Percentiles rank a stretch among this genome's conserved stretches.
These are phyloP conservation scores for Colletotrichum cordylinicola DNA, from an alignment of 2,329 filamentous ascomycete species.

Conservation along the genomic window DNA sequence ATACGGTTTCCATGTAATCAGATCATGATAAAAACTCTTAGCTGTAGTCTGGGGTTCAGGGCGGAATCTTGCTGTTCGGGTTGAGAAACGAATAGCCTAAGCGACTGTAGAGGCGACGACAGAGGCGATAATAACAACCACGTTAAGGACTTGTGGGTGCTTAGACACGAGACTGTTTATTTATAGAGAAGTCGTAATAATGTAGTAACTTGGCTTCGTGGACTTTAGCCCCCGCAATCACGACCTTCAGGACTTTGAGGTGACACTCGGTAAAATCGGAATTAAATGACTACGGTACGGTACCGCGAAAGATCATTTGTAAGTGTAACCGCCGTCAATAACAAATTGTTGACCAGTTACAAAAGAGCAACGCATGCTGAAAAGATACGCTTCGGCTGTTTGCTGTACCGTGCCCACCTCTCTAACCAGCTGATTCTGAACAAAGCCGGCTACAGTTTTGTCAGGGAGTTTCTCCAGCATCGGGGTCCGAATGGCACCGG, in stretches of 20 bases:
- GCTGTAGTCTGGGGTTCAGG: fast-evolving
- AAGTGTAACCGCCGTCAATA: background rate
- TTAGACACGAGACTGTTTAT: background rate
- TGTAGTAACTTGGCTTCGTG: background rate
- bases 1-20: background rate
- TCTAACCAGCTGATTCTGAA: background rate
- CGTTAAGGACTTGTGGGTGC: background rate
- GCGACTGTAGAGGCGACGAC: background rate
- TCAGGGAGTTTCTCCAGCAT: background rate
- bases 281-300: background rate
- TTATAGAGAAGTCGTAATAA: background rate
- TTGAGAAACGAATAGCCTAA: background rate
- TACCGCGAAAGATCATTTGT: background rate
- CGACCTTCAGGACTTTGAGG: background rate
- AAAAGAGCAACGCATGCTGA: background rate
- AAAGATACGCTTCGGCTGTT: background rate
- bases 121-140: background rate
- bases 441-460: background rate
- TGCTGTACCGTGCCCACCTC: background rate
- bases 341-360: background rate
- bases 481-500: background rate
- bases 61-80: background rate
- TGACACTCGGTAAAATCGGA: background rate
- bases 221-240: background rate
- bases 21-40: background rate